Conservation (phyloP, 2,329 filamentous ascomycete genomes). For the Clonostachys rhizophaga region DNA sequence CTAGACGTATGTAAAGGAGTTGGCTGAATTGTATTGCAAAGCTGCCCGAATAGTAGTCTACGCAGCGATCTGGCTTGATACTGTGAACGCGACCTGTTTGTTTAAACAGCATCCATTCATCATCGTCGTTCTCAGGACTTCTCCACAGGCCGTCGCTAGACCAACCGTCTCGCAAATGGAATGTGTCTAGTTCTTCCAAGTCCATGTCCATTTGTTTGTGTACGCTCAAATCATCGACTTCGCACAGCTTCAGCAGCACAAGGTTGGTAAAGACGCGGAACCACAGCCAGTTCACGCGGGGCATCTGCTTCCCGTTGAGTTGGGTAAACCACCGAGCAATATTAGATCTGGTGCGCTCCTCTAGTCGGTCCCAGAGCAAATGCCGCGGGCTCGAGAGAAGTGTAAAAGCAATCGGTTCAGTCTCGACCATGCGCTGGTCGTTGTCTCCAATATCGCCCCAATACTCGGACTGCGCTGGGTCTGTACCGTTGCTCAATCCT, state of each 20-base stretch:
- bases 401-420: conserved; percentile 43
- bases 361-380: conserved; percentile 20
- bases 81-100: conserved; percentile 13
- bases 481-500: conserved; percentile 20
- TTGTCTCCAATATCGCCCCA: conserved; percentile 39
- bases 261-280: conserved; percentile 46
- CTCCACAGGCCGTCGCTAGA: conserved; percentile 38
- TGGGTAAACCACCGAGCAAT: conserved; percentile 32
- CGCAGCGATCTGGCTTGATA: conserved; percentile 24
- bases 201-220: conserved; percentile 19
- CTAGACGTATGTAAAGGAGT: conserved; percentile 37
- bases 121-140: not conserved
- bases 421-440: conserved; percentile 51
- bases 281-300: conserved; percentile 46
- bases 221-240: conserved; percentile 10
- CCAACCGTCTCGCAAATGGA: conserved; percentile 40
- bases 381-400: conserved; percentile 33
- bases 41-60: conserved; percentile 48
- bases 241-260: conserved; percentile 28
- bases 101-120: conserved; percentile 1
- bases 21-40: conserved; percentile 49
- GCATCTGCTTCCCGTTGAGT: conserved; percentile 38
- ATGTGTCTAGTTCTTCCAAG: conserved; percentile 34
- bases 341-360: not conserved
- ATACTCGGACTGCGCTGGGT: conserved; percentile 26